phyloP scores from a whole-genome alignment of 2,329 filamentous ascomycete genomes.

The Samsoniella hepiali region DNA sequence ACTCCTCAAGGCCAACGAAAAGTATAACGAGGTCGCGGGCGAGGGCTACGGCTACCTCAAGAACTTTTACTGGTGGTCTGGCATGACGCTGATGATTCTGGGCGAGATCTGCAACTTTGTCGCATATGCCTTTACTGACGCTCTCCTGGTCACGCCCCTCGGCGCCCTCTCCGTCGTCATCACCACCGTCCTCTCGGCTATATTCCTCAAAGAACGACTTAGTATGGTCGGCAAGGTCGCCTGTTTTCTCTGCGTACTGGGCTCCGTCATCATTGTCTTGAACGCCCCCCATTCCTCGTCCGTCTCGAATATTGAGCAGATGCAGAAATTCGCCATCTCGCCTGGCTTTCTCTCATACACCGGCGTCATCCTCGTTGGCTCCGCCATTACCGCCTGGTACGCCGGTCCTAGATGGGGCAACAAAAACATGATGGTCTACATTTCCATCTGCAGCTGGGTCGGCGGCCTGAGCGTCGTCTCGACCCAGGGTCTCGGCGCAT shows the following conservation, averaged over 20 bases:
- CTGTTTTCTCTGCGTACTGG: slow-evolving; percentile 92
- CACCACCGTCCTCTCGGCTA: slow-evolving; percentile 83
- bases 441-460: slow-evolving; percentile 92
- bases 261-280: slow-evolving; percentile 88
- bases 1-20: slow-evolving; percentile 85
- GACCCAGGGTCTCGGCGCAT: slow-evolving; percentile 87
- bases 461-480: slow-evolving; percentile 92
- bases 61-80: slow-evolving; percentile 90
- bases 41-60: slow-evolving; percentile 97
- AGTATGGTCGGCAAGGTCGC: slow-evolving; percentile 95
- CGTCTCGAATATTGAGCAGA: slow-evolving; percentile 83
- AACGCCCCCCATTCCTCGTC: slow-evolving; percentile 87
- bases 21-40: slow-evolving; percentile 92
- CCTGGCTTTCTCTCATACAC: slow-evolving; percentile 85
- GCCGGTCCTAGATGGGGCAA: slow-evolving; percentile 86
- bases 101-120: slow-evolving; percentile 97
- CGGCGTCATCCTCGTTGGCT: slow-evolving; percentile 76
- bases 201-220: slow-evolving; percentile 92
- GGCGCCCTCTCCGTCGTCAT: slow-evolving; percentile 91
- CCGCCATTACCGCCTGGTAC: slow-evolving; percentile 70
- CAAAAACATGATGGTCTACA: slow-evolving; percentile 96
- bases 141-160: slow-evolving; percentile 88
- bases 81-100: slow-evolving; percentile 95
- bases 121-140: slow-evolving; percentile 94
- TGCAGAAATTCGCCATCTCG: slow-evolving; percentile 81